A percentile compares a stretch with the other conserved stretches of the same genome.
phyloP scores from a whole-genome alignment of 148 eudicot genomes.

The Rhododendron molle region DNA sequence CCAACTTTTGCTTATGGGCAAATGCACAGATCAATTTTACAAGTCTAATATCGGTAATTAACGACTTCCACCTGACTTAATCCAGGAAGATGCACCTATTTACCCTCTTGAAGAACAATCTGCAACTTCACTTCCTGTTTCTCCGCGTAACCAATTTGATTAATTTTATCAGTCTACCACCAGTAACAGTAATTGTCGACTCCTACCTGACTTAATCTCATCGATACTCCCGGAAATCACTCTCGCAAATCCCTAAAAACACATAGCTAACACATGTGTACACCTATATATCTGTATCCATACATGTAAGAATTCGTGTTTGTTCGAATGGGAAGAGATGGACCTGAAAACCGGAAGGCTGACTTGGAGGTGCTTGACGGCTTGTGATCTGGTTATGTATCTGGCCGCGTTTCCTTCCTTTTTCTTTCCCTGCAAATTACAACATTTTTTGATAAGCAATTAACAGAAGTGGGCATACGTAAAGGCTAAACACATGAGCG shows the following conservation, averaged over 20 bases:
- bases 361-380: slow-evolving; percentile 81
- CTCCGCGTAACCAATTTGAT: background rate
- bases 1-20: background rate
- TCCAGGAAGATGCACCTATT: background rate
- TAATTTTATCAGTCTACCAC: background rate
- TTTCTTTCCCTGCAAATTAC: slow-evolving; percentile 66
- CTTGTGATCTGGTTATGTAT: slow-evolving; percentile 77
- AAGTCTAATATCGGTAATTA: background rate
- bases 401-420: slow-evolving; percentile 94
- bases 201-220: background rate
- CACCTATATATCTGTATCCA: background rate
- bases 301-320: background rate
- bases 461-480: background rate
- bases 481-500: background rate
- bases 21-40: background rate
- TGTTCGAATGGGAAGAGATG: background rate
- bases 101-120: background rate
- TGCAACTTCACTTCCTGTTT: background rate
- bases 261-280: background rate
- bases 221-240: background rate
- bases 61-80: background rate
- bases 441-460: background rate
- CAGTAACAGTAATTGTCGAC: background rate
- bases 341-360: slow-evolving; percentile 79
- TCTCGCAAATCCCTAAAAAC: background rate